Percentiles rank a stretch among this genome's conserved stretches.
phyloP scores from a whole-genome alignment of 345 rosid species.

The Salix arbutifolia region DNA sequence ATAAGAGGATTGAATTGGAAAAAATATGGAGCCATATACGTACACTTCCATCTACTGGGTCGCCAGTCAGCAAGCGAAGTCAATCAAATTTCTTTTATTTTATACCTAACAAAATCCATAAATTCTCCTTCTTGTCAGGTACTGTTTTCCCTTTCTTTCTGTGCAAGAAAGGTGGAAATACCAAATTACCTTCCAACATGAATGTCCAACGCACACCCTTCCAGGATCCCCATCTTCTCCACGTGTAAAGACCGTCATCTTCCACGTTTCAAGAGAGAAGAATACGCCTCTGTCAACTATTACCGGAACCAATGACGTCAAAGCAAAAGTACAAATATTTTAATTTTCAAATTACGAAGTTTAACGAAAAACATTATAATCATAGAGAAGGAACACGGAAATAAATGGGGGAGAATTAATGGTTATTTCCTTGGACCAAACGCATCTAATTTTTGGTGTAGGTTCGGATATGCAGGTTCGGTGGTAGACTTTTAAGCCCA shows the following conservation, averaged over 20 bases:
- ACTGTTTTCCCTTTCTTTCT: no score
- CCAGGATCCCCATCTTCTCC: background rate
- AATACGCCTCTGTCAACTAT: background rate
- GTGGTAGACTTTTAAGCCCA: constrained; percentile 26
- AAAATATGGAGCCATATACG: no score
- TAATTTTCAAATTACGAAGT: background rate
- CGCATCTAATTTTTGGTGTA: constrained; percentile 16
- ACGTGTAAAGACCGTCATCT: background rate
- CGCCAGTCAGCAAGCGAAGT: no score
- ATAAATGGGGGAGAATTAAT: background rate
- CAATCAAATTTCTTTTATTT: no score
- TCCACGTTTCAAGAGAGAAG: background rate
- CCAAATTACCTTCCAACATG: background rate
- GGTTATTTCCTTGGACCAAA: constrained; percentile 20
- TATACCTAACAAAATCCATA: no score
- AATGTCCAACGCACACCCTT: background rate
- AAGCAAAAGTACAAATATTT: background rate
- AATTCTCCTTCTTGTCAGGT: no score
- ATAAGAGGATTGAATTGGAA: no score
- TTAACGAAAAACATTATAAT: background rate
- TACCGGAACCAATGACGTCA: background rate
- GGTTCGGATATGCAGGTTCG: constrained; percentile 23
- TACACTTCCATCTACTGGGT: no score
- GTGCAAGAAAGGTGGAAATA: no score
- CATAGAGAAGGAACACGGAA: background rate